Evolutionary conservation across 108 stramenopile genomes (phyloP).

Genomic region (Chaetoceros tenuissimus): DNA sequence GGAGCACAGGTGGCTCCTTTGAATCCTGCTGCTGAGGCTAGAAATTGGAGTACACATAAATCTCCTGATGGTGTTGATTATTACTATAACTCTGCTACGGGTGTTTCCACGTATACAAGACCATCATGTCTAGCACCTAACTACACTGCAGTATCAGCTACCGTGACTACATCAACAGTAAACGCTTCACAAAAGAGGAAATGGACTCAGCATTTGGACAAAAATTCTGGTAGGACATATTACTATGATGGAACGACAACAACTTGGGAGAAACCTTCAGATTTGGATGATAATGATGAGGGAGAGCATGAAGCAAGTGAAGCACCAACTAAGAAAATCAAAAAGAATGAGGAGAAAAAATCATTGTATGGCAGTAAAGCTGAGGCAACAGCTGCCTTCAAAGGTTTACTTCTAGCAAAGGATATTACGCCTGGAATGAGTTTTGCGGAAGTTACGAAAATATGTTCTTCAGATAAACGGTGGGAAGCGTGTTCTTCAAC

Average conservation of each 20-base stretch:
- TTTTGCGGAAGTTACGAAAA: conserved; percentile 65
- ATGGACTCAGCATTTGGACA: conserved; percentile 66
- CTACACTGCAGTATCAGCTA: conserved; percentile 7
- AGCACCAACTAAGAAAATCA: conserved; percentile 44
- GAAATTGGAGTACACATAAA: conserved; percentile 47
- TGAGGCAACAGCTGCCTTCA: conserved; percentile 75
- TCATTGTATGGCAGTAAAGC: conserved; percentile 48
- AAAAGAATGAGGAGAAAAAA: conserved; percentile 7
- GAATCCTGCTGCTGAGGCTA: neutral
- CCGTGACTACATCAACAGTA: conserved; percentile 3
- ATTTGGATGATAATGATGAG: conserved; percentile 7
- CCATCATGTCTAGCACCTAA: conserved; percentile 29
- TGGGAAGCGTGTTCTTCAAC: conserved; percentile 60
- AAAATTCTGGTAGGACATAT: conserved; percentile 55
- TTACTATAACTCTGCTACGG: conserved; percentile 53
- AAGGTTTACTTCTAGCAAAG: conserved; percentile 67
- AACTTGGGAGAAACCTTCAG: conserved; percentile 64
- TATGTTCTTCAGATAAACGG: conserved; percentile 48
- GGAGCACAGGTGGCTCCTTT: neutral
- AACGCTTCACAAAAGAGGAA: conserved; percentile 6
- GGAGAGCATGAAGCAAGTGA: conserved; percentile 15
- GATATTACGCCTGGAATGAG: conserved; percentile 54
- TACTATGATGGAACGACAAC: conserved; percentile 74
- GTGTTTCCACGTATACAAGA: conserved; percentile 48
- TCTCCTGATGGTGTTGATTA: conserved; percentile 44